Base-by-base conservation (phyloP, 2,329 filamentous ascomycete genomes). In the Sordariomycetes sp. region DNA sequence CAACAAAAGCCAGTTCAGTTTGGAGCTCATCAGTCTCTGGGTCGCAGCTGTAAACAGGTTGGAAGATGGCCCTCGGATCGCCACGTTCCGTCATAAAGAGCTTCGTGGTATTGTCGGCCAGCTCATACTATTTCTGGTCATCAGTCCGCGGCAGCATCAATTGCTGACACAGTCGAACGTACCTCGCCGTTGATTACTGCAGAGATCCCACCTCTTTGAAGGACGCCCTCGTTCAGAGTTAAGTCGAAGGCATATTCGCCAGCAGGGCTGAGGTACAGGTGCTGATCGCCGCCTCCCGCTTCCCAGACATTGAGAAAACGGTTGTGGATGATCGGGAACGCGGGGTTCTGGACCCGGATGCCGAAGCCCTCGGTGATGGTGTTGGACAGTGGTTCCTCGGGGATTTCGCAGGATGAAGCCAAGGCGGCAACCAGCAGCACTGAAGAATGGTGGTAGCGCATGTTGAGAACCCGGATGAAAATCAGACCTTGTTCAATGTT, bases 171-270 rank as follows among this genome's bases (percentile, higher is more conserved):
- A 24, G 26, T 15, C 4, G 60, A 63, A 35, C 36, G 50, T 15
- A 63, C 61, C 48, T 66, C 63, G 39, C 61, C 61, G 26, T 64
- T 63, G 33, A 66, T 64, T 19, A 63, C 61, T 2, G 59, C 61
- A 37, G 32, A 46, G 33, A 48, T 56, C 8, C 12, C 29, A n/a
- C n/a, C 18, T 4, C 8, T 10, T 20, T 31, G 29, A 37, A 64
- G 51, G 11, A 63, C 46, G 6, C 61, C 62, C 28, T 57, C 43
- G 21, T 55, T 46, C 18, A 66, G 54, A 3, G 53, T 54, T 25
- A 63, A 48, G 36, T 59, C 49, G 30, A 46, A 51, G 4, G 59
- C 55, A 3, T 45, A 40, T 31, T 54, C 53, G 20, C 61, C 62
- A 1, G 54, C 50, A 2, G 59, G 58, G 21, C 46, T 48, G 19